Percentiles rank a stretch among this genome's conserved stretches.
Conservation (phyloP, 176 grass and related monocot genomes). For the Eragrostis curvula region DNA sequence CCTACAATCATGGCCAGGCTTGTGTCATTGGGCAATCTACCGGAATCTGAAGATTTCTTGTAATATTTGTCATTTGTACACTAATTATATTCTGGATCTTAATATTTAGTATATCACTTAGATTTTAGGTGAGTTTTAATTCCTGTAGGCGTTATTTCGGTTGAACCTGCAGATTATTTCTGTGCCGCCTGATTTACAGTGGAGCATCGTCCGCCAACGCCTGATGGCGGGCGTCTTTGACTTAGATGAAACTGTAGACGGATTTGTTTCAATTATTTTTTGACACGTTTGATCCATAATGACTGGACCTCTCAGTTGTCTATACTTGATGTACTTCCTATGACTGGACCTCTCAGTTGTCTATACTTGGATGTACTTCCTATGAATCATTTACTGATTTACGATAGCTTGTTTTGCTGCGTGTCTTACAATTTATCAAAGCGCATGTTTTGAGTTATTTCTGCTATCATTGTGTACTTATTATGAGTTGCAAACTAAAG, state of each 20-base stretch:
- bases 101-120: slow-evolving; percentile 4
- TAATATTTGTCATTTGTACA: slow-evolving; percentile 49
- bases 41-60: slow-evolving; percentile 38
- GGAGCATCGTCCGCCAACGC: background rate
- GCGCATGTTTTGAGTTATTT: too few relatives aligned
- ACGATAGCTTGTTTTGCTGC: background rate
- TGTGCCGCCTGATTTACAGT: background rate
- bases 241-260: background rate
- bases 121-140: background rate
- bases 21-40: slow-evolving; percentile 19
- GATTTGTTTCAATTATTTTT: background rate
- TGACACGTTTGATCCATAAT: background rate
- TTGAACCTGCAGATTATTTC: background rate
- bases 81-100: slow-evolving; percentile 46
- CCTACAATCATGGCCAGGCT: slow-evolving; percentile 18
- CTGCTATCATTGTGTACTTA: too few relatives aligned
- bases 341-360: too few relatives aligned
- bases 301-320: too few relatives aligned
- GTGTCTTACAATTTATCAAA: too few relatives aligned
- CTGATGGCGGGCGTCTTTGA: background rate
- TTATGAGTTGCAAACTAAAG: too few relatives aligned
- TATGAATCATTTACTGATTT: too few relatives aligned
- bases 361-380: too few relatives aligned
- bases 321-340: too few relatives aligned
- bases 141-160: background rate